These are phyloP conservation scores for Canavalia ensiformis DNA, from an alignment of 306 rosid species.

Conservation along the genomic window DNA sequence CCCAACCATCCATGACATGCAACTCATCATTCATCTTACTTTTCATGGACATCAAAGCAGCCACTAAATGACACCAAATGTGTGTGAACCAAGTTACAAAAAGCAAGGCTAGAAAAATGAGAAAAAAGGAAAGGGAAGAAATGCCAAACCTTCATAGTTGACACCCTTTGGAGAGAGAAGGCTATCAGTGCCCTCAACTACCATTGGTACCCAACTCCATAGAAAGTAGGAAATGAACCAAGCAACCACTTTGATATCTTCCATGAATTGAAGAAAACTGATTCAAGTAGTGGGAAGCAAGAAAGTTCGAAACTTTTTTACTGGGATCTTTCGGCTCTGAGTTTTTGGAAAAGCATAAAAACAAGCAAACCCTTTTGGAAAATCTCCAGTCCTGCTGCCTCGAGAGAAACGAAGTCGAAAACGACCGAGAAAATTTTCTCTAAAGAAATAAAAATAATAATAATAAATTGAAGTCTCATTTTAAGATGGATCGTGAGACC, in stretches of 20 bases:
- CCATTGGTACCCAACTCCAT: slow-evolving; percentile 47
- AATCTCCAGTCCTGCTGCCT: slow-evolving; percentile 46
- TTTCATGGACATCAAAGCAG: slow-evolving; percentile 97
- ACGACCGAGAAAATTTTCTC: not conserved
- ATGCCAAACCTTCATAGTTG: slow-evolving; percentile 81
- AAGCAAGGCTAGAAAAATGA: slow-evolving; percentile 7
- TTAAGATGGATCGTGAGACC: slow-evolving; percentile 47
- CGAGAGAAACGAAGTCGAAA: slow-evolving; percentile 41
- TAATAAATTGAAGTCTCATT: not conserved
- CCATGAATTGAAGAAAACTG: slow-evolving; percentile 49
- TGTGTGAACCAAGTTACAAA: not conserved
- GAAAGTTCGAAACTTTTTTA: slow-evolving; percentile 54
- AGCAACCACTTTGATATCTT: slow-evolving; percentile 47
- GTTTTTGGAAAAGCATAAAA: slow-evolving; percentile 35
- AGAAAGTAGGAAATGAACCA: slow-evolving; percentile 53
- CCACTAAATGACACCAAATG: slow-evolving; percentile 62
- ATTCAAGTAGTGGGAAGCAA: slow-evolving; percentile 48
- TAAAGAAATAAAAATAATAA: not conserved
- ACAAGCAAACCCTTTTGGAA: slow-evolving; percentile 46
- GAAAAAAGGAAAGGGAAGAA: slow-evolving; percentile 27
- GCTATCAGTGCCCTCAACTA: slow-evolving; percentile 60
- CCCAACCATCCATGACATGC: slow-evolving; percentile 84
- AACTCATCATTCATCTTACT: slow-evolving; percentile 72
- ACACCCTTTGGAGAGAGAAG: slow-evolving; percentile 97
- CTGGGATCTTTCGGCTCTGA: slow-evolving; percentile 44